These are phyloP conservation scores for Leucocoprinus birnbaumii DNA, from an alignment of 768 basidiomycete genomes.

Conservation along the genomic window DNA sequence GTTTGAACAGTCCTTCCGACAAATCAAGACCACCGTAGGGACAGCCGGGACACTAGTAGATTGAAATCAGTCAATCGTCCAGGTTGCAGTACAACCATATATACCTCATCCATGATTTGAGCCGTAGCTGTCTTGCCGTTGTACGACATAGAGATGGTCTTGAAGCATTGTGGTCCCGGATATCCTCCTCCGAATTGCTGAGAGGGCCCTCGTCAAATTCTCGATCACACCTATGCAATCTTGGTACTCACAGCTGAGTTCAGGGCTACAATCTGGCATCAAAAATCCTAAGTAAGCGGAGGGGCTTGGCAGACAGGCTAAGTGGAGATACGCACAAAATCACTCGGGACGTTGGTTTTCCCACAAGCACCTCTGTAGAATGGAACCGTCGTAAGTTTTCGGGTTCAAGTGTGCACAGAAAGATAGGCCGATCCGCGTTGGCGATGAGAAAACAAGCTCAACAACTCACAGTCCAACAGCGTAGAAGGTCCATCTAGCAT, in stretches of 20 bases:
- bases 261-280: conserved; percentile 26
- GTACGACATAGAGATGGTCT: conserved; percentile 56
- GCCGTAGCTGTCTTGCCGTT: conserved; percentile 59
- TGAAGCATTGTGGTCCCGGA: conserved; percentile 67
- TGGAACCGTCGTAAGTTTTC: not conserved
- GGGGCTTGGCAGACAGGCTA: too few species aligned
- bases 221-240: not conserved
- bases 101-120: conserved; percentile 61
- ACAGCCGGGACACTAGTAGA: conserved; percentile 67
- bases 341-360: conserved; percentile 20
- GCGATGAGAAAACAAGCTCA: conserved; percentile 11
- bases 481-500: conserved; percentile 26
- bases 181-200: conserved; percentile 48
- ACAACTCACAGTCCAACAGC: conserved; percentile 21
- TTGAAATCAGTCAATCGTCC: not conserved
- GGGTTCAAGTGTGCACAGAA: not conserved
- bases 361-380: conserved; percentile 28
- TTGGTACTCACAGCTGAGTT: conserved; percentile 16
- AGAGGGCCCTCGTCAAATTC: not conserved
- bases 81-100: conserved; percentile 9
- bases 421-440: too few species aligned
- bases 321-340: conserved; percentile 27
- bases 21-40: conserved; percentile 67
- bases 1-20: conserved; percentile 60
- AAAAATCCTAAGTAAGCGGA: not conserved